These are phyloP conservation scores for Monilinia fructicola DNA, from an alignment of 2,329 filamentous ascomycete species.

Conservation along the genomic window DNA sequence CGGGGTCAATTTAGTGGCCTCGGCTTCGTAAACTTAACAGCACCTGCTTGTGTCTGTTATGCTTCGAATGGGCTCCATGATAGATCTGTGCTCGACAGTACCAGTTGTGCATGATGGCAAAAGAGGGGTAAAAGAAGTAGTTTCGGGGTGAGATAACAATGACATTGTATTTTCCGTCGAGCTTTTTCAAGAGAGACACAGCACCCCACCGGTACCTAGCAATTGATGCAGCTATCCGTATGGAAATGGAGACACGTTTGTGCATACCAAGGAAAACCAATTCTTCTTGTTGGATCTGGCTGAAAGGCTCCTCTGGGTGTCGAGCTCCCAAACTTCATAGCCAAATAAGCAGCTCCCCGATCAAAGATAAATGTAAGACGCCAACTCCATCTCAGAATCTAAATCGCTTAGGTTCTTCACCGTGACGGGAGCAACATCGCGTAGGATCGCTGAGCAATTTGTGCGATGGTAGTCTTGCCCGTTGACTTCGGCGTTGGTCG, in stretches of 20 bases:
- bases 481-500: conserved; percentile 33
- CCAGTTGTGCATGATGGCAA: conserved; percentile 97
- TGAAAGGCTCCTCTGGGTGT: conserved; percentile 72
- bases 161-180: conserved; percentile 99
- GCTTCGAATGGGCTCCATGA: conserved; percentile 98
- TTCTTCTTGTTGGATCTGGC: conserved; percentile 94
- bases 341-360: conserved; percentile 71
- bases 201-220: conserved; percentile 94
- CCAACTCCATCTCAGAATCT: conserved; percentile 76
- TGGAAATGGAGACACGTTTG: conserved; percentile 7
- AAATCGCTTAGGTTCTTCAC: conserved; percentile 58
- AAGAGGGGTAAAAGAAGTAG: conserved; percentile 98
- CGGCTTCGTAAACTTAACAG: conserved; percentile 97
- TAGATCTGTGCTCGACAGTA: conserved; percentile 96
- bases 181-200: conserved; percentile 94
- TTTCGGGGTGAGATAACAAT: conserved; percentile 96
- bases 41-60: conserved; percentile 93
- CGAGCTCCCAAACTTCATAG: conserved; percentile 83
- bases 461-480: conserved; percentile 39
- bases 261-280: conserved; percentile 83
- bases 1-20: conserved; percentile 91
- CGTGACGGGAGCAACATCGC: conserved; percentile 45
- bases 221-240: conserved; percentile 24
- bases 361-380: conserved; percentile 72
- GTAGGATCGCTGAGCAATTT: conserved; percentile 48